Evolutionary conservation across 495 filamentous ascomycete genomes (phyloP).

Genomic region (Xylaria intraflava): DNA sequence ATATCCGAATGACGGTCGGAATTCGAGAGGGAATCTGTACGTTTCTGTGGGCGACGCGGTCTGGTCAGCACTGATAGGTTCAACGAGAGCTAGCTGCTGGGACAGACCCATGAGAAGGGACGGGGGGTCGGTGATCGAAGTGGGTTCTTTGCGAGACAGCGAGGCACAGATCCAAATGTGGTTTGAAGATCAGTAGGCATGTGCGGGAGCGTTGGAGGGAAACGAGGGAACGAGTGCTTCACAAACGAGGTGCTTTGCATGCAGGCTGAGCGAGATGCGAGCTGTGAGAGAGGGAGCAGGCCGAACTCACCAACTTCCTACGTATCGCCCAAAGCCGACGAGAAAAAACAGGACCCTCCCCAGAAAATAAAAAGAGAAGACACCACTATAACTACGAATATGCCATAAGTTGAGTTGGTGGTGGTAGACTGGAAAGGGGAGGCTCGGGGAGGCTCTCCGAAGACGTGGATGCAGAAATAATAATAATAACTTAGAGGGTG

Average conservation of each 20-base stretch:
- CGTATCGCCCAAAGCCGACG: neutral
- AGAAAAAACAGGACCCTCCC: neutral
- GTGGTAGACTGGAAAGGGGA: conserved; percentile 5
- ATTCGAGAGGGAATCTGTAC: neutral
- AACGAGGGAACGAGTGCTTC: neutral
- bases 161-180: conserved; percentile 3
- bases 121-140: neutral
- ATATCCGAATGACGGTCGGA: neutral
- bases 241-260: conserved; percentile 9
- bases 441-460: neutral
- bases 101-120: neutral
- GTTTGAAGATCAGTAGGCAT: neutral
- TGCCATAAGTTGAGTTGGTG: neutral
- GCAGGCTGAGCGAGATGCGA: neutral
- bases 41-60: neutral
- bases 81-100: neutral
- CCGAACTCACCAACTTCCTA: conserved; percentile 6
- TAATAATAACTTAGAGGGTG: conserved; percentile 13
- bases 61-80: conserved; percentile 4
- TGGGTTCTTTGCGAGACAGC: neutral
- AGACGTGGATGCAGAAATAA: conserved; percentile 9
- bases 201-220: neutral
- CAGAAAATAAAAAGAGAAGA: neutral
- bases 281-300: neutral
- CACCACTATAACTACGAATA: neutral